A percentile compares a stretch with the other conserved stretches of the same genome.
Conservation (phyloP, 1,284 basidiomycete genomes). For the Tilletia walkeri region DNA sequence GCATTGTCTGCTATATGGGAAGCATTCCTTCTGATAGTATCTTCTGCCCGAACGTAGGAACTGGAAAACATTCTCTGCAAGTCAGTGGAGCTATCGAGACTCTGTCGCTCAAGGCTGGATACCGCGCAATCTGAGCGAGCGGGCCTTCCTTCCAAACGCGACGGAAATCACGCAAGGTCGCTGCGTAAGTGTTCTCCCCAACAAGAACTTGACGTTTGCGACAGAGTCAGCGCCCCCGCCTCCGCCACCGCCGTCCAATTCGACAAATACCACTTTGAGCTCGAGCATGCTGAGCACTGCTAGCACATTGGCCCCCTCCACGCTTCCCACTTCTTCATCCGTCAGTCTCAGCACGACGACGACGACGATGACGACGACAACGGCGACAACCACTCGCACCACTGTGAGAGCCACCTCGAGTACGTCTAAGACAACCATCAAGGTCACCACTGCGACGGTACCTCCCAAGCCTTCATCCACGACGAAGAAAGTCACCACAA, state of each 20-base stretch:
- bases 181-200: neutral
- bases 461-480: neutral
- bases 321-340: neutral
- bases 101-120: conserved; percentile 26
- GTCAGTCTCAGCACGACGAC: neutral
- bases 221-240: neutral
- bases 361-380: neutral
- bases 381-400: neutral
- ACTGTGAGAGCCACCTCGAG: neutral
- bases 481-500: neutral
- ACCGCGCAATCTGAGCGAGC: conserved; percentile 20
- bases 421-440: neutral
- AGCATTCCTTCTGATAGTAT: neutral
- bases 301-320: too few species aligned
- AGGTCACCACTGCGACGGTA: neutral
- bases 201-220: neutral
- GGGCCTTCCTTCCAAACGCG: conserved; percentile 8
- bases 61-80: conserved; percentile 23
- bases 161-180: neutral
- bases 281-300: too few species aligned
- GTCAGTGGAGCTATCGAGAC: conserved; percentile 24
- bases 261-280: neutral
- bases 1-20: neutral
- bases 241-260: neutral
- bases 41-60: conserved; percentile 10